These are phyloP conservation scores for Gremmenia infestans DNA, from an alignment of 2,329 filamentous ascomycete species.

Conservation along the genomic window DNA sequence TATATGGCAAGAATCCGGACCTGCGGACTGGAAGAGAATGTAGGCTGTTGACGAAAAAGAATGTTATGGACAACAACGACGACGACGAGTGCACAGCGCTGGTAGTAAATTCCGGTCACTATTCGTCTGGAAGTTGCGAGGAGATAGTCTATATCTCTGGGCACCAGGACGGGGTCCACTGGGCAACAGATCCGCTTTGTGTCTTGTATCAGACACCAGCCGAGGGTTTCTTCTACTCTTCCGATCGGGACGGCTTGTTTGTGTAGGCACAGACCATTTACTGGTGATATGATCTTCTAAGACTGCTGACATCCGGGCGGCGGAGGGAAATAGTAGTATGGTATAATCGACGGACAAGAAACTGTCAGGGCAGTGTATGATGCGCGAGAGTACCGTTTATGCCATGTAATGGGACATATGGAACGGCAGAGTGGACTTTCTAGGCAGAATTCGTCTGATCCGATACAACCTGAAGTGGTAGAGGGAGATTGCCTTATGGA, in stretches of 20 bases:
- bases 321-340: constrained; percentile 14
- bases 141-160: constrained; percentile 36
- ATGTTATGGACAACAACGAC: constrained; percentile 45
- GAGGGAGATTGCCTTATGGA: constrained; percentile 5
- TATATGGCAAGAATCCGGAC: constrained; percentile 46
- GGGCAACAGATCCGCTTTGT: constrained; percentile 29
- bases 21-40: constrained; percentile 39
- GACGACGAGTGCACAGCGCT: constrained; percentile 44
- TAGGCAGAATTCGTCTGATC: constrained; percentile 19
- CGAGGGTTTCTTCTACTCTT: constrained; percentile 31
- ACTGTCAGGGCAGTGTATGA: constrained; percentile 9
- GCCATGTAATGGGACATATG: constrained; percentile 13
- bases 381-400: constrained; percentile 8
- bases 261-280: constrained; percentile 44
- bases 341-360: not conserved
- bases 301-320: constrained; percentile 50
- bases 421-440: constrained; percentile 12
- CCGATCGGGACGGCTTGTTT: constrained; percentile 36
- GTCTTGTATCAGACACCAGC: constrained; percentile 33
- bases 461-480: constrained; percentile 13
- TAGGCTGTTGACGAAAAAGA: constrained; percentile 38
- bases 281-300: constrained; percentile 47
- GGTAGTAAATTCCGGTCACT: constrained; percentile 7
- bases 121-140: constrained; percentile 3
- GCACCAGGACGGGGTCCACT: constrained; percentile 23